A percentile compares a stretch with the other conserved stretches of the same genome.
phyloP scores from a whole-genome alignment of 176 grass and related monocot species.

The Otatea glauca region DNA sequence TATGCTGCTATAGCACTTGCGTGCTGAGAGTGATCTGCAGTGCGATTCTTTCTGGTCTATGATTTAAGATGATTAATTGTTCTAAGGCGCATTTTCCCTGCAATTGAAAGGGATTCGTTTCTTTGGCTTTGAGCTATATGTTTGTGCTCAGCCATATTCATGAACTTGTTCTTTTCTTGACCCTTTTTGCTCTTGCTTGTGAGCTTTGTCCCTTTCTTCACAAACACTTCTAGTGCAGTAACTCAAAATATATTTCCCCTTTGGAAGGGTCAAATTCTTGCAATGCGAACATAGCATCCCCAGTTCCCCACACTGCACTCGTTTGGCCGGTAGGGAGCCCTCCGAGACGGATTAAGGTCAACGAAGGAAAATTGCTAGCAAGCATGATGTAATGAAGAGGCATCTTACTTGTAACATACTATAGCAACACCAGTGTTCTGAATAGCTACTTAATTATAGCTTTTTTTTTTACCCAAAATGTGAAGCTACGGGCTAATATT shows the following conservation, averaged over 20 bases:
- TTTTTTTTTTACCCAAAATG: no score
- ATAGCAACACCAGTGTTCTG: no score
- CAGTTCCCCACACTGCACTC: background rate
- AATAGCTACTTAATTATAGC: no score
- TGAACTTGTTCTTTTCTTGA: conserved; percentile 29
- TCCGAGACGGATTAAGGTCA: background rate
- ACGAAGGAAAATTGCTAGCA: background rate
- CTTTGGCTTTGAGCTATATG: conserved; percentile 52
- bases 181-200: conserved; percentile 39
- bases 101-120: conserved; percentile 60
- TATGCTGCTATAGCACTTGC: background rate
- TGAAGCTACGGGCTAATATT: no score
- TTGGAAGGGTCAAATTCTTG: background rate
- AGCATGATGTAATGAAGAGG: background rate
- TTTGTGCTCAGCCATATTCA: conserved; percentile 25
- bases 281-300: conserved; percentile 10
- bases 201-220: conserved; percentile 62
- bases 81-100: background rate
- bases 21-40: conserved; percentile 1
- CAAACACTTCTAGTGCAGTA: conserved; percentile 38
- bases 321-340: background rate
- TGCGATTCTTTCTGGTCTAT: background rate
- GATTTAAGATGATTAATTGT: conserved; percentile 9
- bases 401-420: no score
- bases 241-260: background rate